A percentile compares a stretch with the other conserved stretches of the same genome.
Conservation (phyloP, 2,329 filamentous ascomycete genomes). For the Talaromyces pinophilus region DNA sequence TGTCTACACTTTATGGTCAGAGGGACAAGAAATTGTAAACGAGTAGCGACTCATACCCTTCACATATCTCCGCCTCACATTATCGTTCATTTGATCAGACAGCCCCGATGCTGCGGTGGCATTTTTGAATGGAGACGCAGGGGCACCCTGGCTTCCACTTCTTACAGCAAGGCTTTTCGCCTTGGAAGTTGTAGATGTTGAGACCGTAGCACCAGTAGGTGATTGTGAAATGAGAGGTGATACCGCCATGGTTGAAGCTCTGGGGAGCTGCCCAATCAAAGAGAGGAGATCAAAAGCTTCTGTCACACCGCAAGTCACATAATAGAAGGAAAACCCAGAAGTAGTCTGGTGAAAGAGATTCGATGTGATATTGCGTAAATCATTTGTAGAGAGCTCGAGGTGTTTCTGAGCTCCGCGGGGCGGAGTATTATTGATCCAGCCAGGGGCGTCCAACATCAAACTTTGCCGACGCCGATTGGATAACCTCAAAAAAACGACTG, state of each 20-base stretch:
- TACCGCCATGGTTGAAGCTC: conserved; percentile 37
- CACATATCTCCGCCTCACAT: conserved; percentile 83
- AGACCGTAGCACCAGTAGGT: conserved; percentile 36
- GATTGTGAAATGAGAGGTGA: conserved; percentile 47
- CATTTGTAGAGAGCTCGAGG: conserved; percentile 1
- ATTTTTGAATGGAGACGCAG: conserved; percentile 25
- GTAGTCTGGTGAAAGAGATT: background rate
- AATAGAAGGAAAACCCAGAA: background rate
- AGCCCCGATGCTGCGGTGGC: conserved; percentile 43
- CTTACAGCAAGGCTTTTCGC: conserved; percentile 39
- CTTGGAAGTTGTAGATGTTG: conserved; percentile 36
- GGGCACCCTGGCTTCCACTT: conserved; percentile 29
- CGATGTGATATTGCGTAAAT: background rate
- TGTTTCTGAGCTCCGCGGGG: conserved; percentile 5
- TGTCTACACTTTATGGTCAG: conserved; percentile 55
- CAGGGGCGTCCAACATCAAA: conserved; percentile 13
- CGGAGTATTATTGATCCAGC: conserved; percentile 24
- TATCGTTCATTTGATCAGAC: conserved; percentile 77
- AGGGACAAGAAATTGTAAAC: background rate
- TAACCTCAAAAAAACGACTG: conserved; percentile 7
- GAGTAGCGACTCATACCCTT: conserved; percentile 61
- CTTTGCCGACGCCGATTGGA: conserved; percentile 10
- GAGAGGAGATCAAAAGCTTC: background rate
- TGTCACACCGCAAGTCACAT: background rate
- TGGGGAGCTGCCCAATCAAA: background rate